These are phyloP conservation scores for Iberis amara DNA, from an alignment of 441 rosid species.

Conservation along the genomic window DNA sequence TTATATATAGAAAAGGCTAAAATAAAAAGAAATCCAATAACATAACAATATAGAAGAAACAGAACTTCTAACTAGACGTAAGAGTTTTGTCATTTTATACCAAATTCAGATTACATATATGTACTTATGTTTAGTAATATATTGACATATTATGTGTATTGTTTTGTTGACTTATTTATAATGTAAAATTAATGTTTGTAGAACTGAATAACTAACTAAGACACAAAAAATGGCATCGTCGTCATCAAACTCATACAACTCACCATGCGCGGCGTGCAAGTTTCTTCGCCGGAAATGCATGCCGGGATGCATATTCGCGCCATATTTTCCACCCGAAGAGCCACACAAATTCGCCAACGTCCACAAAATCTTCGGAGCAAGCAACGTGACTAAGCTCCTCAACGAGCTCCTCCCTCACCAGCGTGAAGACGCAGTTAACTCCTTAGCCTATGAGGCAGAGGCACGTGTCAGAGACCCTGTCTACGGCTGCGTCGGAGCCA, in stretches of 20 bases:
- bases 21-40: background rate
- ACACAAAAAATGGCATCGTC: slow-evolving; percentile 52
- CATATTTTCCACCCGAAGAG: slow-evolving; percentile 97
- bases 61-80: slow-evolving; percentile 39
- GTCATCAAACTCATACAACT: slow-evolving; percentile 87
- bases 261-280: slow-evolving; percentile 98
- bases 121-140: slow-evolving; percentile 17
- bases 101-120: slow-evolving; percentile 26
- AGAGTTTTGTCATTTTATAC: slow-evolving; percentile 26
- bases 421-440: slow-evolving; percentile 90
- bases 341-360: slow-evolving; percentile 92
- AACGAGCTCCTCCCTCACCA: slow-evolving; percentile 89
- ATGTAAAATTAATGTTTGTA: no score
- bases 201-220: no score
- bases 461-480: slow-evolving; percentile 93
- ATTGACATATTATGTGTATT: background rate
- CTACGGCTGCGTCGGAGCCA: slow-evolving; percentile 93
- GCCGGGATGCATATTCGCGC: slow-evolving; percentile 90
- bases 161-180: background rate
- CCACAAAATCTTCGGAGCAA: slow-evolving; percentile 95
- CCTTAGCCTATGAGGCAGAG: slow-evolving; percentile 92
- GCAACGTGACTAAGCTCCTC: slow-evolving; percentile 86
- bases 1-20: background rate
- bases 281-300: slow-evolving; percentile 86
- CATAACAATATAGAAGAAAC: slow-evolving; percentile 35